Conservation (phyloP, 768 basidiomycete species). For the Rhodocollybia butyracea region DNA sequence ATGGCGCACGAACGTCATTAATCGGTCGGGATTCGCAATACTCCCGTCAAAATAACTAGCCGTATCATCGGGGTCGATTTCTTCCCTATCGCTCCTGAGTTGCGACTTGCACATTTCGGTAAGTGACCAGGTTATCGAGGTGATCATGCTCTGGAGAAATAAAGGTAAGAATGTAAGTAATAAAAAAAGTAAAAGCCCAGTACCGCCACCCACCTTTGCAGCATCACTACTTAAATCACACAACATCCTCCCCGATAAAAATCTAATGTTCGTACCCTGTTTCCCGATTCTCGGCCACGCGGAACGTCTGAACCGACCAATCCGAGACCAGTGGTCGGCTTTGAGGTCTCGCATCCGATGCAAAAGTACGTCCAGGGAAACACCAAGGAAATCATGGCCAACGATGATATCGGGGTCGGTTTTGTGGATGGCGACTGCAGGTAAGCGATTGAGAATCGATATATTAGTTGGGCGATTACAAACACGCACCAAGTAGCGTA, state of each 20-base stretch:
- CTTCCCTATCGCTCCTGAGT: slow-evolving; percentile 81
- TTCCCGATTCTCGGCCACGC: slow-evolving; percentile 81
- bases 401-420: slow-evolving; percentile 93
- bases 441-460: too few relatives aligned
- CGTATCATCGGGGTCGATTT: slow-evolving; percentile 95
- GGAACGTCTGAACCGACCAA: slow-evolving; percentile 84
- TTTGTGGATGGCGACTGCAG: slow-evolving; percentile 76
- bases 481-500: slow-evolving; percentile 78
- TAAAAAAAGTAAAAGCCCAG: not conserved
- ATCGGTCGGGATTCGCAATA: slow-evolving; percentile 66
- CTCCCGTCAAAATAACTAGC: slow-evolving; percentile 85
- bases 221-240: slow-evolving; percentile 95
- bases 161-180: not conserved
- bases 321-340: slow-evolving; percentile 89
- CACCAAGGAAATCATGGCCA: slow-evolving; percentile 92
- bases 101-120: slow-evolving; percentile 96
- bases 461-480: too few relatives aligned
- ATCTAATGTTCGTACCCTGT: slow-evolving; percentile 79
- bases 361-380: slow-evolving; percentile 85
- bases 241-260: slow-evolving; percentile 81
- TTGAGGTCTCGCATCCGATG: slow-evolving; percentile 90
- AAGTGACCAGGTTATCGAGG: slow-evolving; percentile 96
- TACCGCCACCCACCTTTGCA: slow-evolving; percentile 69
- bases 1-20: slow-evolving; percentile 87
- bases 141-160: slow-evolving; percentile 78